phyloP scores from a whole-genome alignment of 2,329 filamentous ascomycete genomes.

The Venturia pyrina region DNA sequence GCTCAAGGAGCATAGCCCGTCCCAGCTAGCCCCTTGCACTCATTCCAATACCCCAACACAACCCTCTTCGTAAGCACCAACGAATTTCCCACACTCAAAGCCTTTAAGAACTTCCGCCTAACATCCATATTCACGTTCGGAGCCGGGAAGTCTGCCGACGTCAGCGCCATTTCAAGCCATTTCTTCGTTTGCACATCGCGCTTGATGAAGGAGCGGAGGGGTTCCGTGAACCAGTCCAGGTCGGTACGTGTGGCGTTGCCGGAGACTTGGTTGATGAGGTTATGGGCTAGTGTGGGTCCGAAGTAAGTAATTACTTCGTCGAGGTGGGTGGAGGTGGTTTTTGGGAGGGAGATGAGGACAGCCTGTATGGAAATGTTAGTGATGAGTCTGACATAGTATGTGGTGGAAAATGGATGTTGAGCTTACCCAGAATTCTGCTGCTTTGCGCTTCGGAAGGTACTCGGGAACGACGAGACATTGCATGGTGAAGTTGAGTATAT shows the following conservation, averaged over 20 bases:
- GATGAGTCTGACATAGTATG: not conserved
- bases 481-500: constrained; percentile 62
- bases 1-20: not conserved
- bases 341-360: constrained; percentile 2
- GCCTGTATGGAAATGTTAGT: not conserved
- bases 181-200: constrained; percentile 45
- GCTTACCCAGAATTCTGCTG: constrained; percentile 66
- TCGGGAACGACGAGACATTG: constrained; percentile 61
- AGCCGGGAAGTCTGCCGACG: not conserved
- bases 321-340: constrained; percentile 20
- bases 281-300: constrained; percentile 50
- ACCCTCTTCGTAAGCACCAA: not conserved
- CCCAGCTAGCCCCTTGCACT: not conserved
- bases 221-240: constrained; percentile 48
- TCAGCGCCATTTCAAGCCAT: constrained; percentile 34
- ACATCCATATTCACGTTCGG: not conserved
- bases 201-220: constrained; percentile 15
- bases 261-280: constrained; percentile 55
- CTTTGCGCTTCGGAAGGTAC: constrained; percentile 62
- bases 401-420: not conserved
- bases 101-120: not conserved
- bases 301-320: constrained; percentile 45
- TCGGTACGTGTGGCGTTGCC: constrained; percentile 62
- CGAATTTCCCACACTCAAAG: not conserved
- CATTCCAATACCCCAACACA: not conserved